Conservation (phyloP, 129 eudicot genomes). For the Chrysanthemum makinoi region DNA sequence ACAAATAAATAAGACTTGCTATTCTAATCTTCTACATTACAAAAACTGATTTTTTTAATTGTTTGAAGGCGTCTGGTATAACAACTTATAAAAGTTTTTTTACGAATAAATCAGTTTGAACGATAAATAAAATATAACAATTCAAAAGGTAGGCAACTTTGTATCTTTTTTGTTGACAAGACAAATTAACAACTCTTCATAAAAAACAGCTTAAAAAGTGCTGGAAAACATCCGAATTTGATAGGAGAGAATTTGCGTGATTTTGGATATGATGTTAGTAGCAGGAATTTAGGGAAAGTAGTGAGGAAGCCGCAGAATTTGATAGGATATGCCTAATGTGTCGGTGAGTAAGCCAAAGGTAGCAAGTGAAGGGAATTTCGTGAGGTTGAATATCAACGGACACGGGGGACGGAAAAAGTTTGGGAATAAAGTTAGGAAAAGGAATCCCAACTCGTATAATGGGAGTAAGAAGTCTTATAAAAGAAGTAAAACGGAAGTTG, state of each 20-base stretch:
- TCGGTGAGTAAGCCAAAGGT: slow-evolving; percentile 43
- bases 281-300: too few relatives aligned
- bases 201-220: not conserved
- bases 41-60: too few relatives aligned
- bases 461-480: slow-evolving; percentile 38
- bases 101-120: too few relatives aligned
- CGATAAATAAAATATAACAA: too few relatives aligned
- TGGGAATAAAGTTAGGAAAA: slow-evolving; percentile 44
- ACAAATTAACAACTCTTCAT: too few relatives aligned
- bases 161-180: too few relatives aligned
- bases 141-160: too few relatives aligned
- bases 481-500: slow-evolving; percentile 34
- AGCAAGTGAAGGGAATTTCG: slow-evolving; percentile 66
- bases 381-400: slow-evolving; percentile 86
- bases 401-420: slow-evolving; percentile 61
- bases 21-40: too few relatives aligned
- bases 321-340: slow-evolving; percentile 36
- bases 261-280: not conserved
- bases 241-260: slow-evolving; percentile 41
- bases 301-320: slow-evolving; percentile 52
- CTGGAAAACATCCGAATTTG: not conserved
- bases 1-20: too few relatives aligned
- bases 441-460: slow-evolving; percentile 41
- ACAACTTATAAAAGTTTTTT: too few relatives aligned
- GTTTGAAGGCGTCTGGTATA: too few relatives aligned